These are phyloP conservation scores for Blastobotrys attinorum DNA, from an alignment of 805 yeast genomes.

Conservation along the genomic window DNA sequence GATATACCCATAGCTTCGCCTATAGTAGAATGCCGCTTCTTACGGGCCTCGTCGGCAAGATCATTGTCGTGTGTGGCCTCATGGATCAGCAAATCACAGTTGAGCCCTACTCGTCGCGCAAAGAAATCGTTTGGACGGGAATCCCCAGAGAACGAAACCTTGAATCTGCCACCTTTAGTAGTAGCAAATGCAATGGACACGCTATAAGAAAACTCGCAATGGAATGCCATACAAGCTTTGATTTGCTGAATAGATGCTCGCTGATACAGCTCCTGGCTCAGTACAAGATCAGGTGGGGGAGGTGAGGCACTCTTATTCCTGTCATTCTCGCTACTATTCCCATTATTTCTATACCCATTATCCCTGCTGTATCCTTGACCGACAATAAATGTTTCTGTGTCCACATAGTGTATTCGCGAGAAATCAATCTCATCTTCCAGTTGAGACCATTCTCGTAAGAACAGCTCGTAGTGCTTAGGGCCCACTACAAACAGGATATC, in stretches of 20 bases:
- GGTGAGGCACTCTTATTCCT: background rate
- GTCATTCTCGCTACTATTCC: background rate
- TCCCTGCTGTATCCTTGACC: constrained; percentile 25
- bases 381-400: constrained; percentile 50
- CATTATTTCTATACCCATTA: too few species aligned
- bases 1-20: constrained; percentile 76
- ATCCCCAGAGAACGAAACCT: constrained; percentile 87
- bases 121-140: constrained; percentile 74
- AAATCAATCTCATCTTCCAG: constrained; percentile 37
- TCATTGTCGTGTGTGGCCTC: constrained; percentile 89
- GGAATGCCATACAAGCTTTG: constrained; percentile 67
- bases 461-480: constrained; percentile 68
- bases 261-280: background rate
- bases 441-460: constrained; percentile 59
- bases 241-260: constrained; percentile 24
- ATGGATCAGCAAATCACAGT: constrained; percentile 73
- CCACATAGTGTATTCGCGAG: constrained; percentile 41
- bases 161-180: constrained; percentile 35
- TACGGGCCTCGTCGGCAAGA: constrained; percentile 64
- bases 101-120: constrained; percentile 50
- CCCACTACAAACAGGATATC: constrained; percentile 47
- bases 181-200: constrained; percentile 44
- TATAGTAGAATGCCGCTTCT: constrained; percentile 81
- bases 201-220: constrained; percentile 78
- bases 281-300: background rate